phyloP scores from a whole-genome alignment of 192 early-diverging fungal species.

The Coemansia asiatica region DNA sequence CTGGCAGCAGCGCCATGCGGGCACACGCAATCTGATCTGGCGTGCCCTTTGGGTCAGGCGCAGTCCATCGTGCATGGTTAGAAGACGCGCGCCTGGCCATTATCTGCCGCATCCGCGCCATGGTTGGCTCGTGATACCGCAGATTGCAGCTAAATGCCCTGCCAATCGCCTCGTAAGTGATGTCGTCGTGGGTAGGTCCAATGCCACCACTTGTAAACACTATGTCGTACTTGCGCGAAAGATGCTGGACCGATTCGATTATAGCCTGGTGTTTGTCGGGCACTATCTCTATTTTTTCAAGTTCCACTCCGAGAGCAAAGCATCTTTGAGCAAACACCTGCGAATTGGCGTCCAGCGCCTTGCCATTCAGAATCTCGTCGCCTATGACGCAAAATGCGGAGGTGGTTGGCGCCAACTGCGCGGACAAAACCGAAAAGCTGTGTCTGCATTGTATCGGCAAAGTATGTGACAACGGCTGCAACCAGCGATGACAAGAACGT shows the following conservation, averaged over 20 bases:
- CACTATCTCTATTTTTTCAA: conserved; percentile 60
- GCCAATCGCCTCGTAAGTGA: conserved; percentile 66
- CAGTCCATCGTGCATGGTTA: neutral
- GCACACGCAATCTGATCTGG: conserved; percentile 45
- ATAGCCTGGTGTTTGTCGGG: conserved; percentile 43
- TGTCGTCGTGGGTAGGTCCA: conserved; percentile 70
- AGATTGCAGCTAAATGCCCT: conserved; percentile 59
- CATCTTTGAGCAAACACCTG: conserved; percentile 59
- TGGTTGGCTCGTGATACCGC: conserved; percentile 57
- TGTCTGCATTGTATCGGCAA: neutral
- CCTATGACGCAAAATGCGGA: conserved; percentile 65
- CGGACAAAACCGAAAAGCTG: neutral
- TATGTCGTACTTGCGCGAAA: conserved; percentile 55
- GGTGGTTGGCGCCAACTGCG: neutral
- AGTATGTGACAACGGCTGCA: neutral
- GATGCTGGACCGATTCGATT: conserved; percentile 44
- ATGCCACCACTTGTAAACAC: conserved; percentile 79
- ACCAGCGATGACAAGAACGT: neutral
- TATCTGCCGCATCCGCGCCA: conserved; percentile 57
- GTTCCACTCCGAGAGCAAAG: conserved; percentile 62
- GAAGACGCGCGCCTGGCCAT: conserved; percentile 5
- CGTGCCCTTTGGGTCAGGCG: conserved; percentile 39
- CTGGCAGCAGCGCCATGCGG: conserved; percentile 70
- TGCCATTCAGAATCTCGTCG: conserved; percentile 74
- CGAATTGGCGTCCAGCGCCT: conserved; percentile 67